Conservation (phyloP, 2,329 filamentous ascomycete genomes). For the Neurospora sp. region DNA sequence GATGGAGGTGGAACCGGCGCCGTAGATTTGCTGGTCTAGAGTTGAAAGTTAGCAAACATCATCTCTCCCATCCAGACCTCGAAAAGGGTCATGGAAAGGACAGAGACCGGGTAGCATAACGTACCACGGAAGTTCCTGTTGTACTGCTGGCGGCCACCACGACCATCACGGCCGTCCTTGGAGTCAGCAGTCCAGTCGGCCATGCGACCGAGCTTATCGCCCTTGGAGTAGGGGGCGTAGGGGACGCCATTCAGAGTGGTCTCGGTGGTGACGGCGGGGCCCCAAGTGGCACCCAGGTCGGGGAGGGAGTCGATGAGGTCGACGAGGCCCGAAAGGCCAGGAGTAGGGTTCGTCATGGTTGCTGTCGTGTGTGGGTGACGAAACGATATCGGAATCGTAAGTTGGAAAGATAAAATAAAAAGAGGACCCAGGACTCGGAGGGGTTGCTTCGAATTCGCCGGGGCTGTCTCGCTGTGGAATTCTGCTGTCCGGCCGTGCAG, state of each 20-base stretch:
- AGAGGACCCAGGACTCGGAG: not conserved
- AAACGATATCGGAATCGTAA: not conserved
- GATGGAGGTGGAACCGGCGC: constrained; percentile 72
- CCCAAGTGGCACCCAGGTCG: constrained; percentile 68
- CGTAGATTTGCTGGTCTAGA: constrained; percentile 91
- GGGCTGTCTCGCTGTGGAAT: not conserved
- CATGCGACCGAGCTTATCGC: constrained; percentile 97
- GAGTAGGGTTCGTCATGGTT: constrained; percentile 15
- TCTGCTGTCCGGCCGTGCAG: not conserved
- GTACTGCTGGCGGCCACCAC: constrained; percentile 77
- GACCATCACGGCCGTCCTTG: constrained; percentile 66
- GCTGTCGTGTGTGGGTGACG: not conserved
- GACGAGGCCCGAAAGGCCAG: constrained; percentile 29
- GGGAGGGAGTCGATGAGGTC: constrained; percentile 63
- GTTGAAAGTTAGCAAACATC: not conserved
- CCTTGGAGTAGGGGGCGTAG: constrained; percentile 96
- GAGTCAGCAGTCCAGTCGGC: constrained; percentile 93
- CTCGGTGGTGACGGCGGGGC: constrained; percentile 70
- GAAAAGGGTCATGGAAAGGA: not conserved
- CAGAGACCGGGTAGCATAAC: constrained; percentile 12
- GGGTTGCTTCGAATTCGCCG: not conserved
- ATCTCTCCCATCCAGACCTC: constrained; percentile 1
- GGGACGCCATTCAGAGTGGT: constrained; percentile 91
- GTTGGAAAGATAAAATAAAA: not conserved
- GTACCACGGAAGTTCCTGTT: constrained; percentile 87